Base-by-base conservation (phyloP, 805 yeast species). In the Wickerhamiella occidentalis region DNA sequence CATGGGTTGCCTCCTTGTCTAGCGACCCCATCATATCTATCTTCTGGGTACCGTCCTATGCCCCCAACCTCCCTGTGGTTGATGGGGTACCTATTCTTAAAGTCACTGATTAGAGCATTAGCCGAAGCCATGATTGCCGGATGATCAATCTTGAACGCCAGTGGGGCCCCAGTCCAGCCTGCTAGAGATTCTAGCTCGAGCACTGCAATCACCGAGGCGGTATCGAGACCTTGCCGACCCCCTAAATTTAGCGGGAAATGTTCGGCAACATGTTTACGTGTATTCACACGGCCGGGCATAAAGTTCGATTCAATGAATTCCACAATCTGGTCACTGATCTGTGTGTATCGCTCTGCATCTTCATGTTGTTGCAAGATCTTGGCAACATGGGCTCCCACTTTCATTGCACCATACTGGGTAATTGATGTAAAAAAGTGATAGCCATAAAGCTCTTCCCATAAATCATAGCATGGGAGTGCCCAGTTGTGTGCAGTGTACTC, bases 31-130 rank as follows among this genome's bases (percentile, higher is more conserved):
- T 88, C 81, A 64, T 88, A 88, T 8, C 81, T 63, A 65, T 88
- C 97, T 60, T 88, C 97, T 0, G 96, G 95, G 60, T 88, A 88
- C 60, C 97, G 73, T 2, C 97, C 97, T 48, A 88, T 40, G 2
- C 58, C 57, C 17, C 54, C 59, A 2, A 42, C 48, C 12, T 61
- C 48, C 18, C 44, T 52, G 8, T 38, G 17, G 64, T 90, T 90
- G 36, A 90, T 74, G 4, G 95, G 94, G 60, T 82, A 88, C 49
- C 92, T 67, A 36, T 68, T 63, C 54, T 75, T 76, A 92, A 87
- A 85, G 55, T 80, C 82, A 35, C 73, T 65, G 5, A 80, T 73
- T 61, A 88, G 64, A 5, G 43, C 45, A 4, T 42, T 38, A 1
- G 35, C 42, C 1, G 54, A 43, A 18, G 23, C 40, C 25, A 4